Evolutionary conservation across 2,329 filamentous ascomycete genomes (phyloP).

Genomic region (Microsporum canis): DNA sequence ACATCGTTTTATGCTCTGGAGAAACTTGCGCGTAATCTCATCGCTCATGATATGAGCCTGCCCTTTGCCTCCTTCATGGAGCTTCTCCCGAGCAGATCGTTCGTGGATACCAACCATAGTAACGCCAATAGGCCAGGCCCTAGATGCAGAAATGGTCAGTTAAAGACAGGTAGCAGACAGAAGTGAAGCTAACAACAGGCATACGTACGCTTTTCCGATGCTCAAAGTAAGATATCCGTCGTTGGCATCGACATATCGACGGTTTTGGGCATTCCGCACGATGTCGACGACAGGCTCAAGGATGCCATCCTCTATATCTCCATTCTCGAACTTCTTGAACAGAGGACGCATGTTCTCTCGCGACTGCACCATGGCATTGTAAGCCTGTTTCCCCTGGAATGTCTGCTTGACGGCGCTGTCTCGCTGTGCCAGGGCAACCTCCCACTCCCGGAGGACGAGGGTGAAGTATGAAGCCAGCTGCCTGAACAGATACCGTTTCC

Average conservation of each 20-base stretch:
- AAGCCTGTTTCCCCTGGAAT: constrained; percentile 68
- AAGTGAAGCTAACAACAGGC: background rate
- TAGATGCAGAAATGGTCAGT: constrained; percentile 14
- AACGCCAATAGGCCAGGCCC: constrained; percentile 94
- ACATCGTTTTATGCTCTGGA: constrained; percentile 96
- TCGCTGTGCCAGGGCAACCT: constrained; percentile 56
- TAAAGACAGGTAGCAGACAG: too few relatives aligned
- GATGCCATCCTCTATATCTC: constrained; percentile 65
- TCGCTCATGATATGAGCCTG: constrained; percentile 96
- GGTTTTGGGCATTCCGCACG: constrained; percentile 76
- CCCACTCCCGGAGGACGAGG: constrained; percentile 86
- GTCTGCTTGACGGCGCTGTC: constrained; percentile 53
- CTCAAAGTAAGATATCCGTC: constrained; percentile 86
- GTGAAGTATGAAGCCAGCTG: constrained; percentile 94
- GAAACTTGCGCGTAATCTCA: constrained; percentile 85
- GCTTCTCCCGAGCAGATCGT: constrained; percentile 84
- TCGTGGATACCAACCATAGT: constrained; percentile 99
- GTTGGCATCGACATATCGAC: constrained; percentile 90
- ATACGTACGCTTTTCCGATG: constrained; percentile 68
- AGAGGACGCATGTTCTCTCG: constrained; percentile 79
- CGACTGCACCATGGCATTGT: constrained; percentile 75
- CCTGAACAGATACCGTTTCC: constrained; percentile 61
- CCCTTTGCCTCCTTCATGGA: constrained; percentile 64
- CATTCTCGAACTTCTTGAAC: constrained; percentile 78
- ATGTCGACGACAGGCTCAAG: constrained; percentile 81